phyloP scores from a whole-genome alignment of 2,329 filamentous ascomycete genomes.

The Dothidotthia symphoricarpi region DNA sequence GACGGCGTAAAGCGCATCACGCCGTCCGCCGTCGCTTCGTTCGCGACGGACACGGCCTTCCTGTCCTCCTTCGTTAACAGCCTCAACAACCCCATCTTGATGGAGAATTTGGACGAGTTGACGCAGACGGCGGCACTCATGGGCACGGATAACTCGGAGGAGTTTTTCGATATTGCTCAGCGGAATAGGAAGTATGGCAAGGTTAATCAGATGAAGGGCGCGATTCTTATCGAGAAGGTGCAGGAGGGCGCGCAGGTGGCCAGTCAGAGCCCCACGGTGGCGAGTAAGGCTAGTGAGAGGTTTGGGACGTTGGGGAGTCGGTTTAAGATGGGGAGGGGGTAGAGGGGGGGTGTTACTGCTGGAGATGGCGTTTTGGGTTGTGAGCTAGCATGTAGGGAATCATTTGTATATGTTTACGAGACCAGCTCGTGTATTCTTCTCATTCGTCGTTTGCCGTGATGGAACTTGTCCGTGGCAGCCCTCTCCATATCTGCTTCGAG shows the following conservation, averaged over 20 bases:
- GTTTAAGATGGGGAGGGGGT: constrained; percentile 28
- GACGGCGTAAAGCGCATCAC: constrained; percentile 82
- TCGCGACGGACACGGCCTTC: constrained; percentile 80
- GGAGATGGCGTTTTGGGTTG: background rate
- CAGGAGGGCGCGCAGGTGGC: constrained; percentile 37
- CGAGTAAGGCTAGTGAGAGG: constrained; percentile 27
- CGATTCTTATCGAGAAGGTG: constrained; percentile 80
- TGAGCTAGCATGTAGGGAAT: background rate
- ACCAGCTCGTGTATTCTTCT: no score
- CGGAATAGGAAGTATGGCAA: constrained; percentile 91
- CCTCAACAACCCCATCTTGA: constrained; percentile 82
- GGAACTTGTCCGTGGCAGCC: no score
- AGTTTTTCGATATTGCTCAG: constrained; percentile 90
- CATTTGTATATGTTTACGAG: no score
- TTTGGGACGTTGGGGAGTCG: constrained; percentile 38
- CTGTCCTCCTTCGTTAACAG: constrained; percentile 82
- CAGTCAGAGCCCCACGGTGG: constrained; percentile 32
- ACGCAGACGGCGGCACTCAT: constrained; percentile 90
- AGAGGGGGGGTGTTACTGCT: background rate
- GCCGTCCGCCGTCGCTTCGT: constrained; percentile 74
- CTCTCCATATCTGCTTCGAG: no score
- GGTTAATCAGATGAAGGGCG: constrained; percentile 88
- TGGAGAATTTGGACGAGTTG: constrained; percentile 86
- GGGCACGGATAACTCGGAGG: constrained; percentile 83
- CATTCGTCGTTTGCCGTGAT: no score